Evolutionary conservation across 106 monocot species (phyloP), one percentile per base, ranked within the genome.

Genomic region (Dioscorea dumetorum): DNA sequence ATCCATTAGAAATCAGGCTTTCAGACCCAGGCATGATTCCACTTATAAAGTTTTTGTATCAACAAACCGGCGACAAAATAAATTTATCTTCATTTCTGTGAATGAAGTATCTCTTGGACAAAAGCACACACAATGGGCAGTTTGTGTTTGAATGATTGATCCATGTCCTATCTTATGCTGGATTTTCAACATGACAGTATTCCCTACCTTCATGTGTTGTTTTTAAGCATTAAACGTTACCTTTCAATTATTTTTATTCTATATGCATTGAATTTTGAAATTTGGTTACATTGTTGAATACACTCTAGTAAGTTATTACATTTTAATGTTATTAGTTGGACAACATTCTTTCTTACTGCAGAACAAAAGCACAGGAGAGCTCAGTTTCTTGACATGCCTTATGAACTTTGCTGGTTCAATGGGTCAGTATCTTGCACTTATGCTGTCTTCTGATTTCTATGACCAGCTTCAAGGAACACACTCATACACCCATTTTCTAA

Each of bases 351-450:
- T 54, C 19, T 54, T 8, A 18, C 54, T 54, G 60, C 84, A 97
- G 95, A 97, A 84, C 73, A 86, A 87, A 80, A 87, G 86, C 73
- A 97, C 95, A 22, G 95, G 95, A 62, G 86, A 91, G 66, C 83
- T 97, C 33, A 97, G 95, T 61, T 91, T 88, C 71, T 62, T 97
- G 69, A 97, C 95, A 33, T 88, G 74, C 74, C 76, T 91, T 57
- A 86, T 97, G 91, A 97, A 89, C 62, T 80, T 88, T 74, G 82
- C 23, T 74, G 91, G 95, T 69, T 88, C 88, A 62, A 56, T 86
- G 60, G 95, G 95, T 97, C 61, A 8, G 16, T 35, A 15, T n/a
- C 18, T 57, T 70, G 24, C 1, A 50, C 69, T 49, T 49, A 56
- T 58, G 32, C 53, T 15, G 34, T 68, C 22, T 16, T 14, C 52